Percentiles rank a stretch among this genome's conserved stretches.
These are phyloP conservation scores for Neonectria hederae DNA, from an alignment of 2,329 filamentous ascomycete genomes.

Conservation along the genomic window DNA sequence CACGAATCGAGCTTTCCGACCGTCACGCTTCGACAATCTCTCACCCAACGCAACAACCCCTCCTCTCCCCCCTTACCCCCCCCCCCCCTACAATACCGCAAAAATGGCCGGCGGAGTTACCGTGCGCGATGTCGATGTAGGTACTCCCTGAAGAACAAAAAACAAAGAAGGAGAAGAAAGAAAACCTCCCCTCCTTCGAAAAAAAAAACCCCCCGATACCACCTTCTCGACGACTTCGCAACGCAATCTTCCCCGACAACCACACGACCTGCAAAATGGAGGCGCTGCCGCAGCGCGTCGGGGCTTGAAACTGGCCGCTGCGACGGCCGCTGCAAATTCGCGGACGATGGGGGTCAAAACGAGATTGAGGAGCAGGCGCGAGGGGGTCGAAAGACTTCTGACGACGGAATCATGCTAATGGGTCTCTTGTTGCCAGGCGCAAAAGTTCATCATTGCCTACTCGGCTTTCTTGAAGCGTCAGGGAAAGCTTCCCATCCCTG, in stretches of 20 bases:
- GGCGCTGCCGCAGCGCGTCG: slow-evolving; percentile 35
- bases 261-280: slow-evolving; percentile 27
- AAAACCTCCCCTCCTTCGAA: background rate
- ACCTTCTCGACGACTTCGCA: slow-evolving; percentile 41
- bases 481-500: slow-evolving; percentile 90
- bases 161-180: slow-evolving; percentile 22
- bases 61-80: slow-evolving; percentile 32
- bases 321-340: slow-evolving; percentile 29
- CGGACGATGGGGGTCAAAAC: slow-evolving; percentile 34
- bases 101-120: slow-evolving; percentile 83
- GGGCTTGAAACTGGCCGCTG: slow-evolving; percentile 29
- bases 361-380: slow-evolving; percentile 70
- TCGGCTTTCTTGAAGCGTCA: slow-evolving; percentile 92
- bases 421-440: slow-evolving; percentile 69
- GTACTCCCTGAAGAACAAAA: slow-evolving; percentile 51
- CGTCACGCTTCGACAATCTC: slow-evolving; percentile 44
- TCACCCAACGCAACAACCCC: slow-evolving; percentile 45
- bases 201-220: background rate
- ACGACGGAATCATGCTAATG: slow-evolving; percentile 79
- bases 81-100: slow-evolving; percentile 59
- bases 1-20: slow-evolving; percentile 34
- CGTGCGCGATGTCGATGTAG: slow-evolving; percentile 88
- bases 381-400: slow-evolving; percentile 78
- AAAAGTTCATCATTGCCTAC: slow-evolving; percentile 90
- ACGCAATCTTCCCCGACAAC: slow-evolving; percentile 43